phyloP scores from a whole-genome alignment of 2,329 filamentous ascomycete species.

The Penicillium sp. region DNA sequence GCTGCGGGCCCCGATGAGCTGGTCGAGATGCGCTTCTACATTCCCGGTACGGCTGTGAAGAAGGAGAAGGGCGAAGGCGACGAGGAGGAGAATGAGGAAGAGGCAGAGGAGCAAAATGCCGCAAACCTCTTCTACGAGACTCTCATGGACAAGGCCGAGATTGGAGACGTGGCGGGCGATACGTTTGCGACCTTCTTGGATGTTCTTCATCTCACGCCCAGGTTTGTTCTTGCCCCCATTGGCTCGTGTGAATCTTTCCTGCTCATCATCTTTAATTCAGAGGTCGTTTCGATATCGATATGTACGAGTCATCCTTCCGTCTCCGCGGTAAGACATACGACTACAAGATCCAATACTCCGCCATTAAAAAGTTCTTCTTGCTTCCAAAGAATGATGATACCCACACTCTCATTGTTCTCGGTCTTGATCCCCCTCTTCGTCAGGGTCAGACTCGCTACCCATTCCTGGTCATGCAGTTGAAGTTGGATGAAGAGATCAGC shows the following conservation, averaged over 20 bases:
- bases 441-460: slow-evolving; percentile 98
- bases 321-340: slow-evolving; percentile 98
- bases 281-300: slow-evolving; percentile 99
- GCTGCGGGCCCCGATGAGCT: slow-evolving; percentile 88
- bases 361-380: slow-evolving; percentile 98
- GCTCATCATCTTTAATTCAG: slow-evolving; percentile 51
- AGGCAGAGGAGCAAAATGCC: slow-evolving; percentile 85
- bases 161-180: slow-evolving; percentile 97
- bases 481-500: slow-evolving; percentile 94
- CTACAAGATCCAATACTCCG: slow-evolving; percentile 99
- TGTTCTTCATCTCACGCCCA: slow-evolving; percentile 93
- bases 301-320: slow-evolving; percentile 97
- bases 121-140: slow-evolving; percentile 98
- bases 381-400: slow-evolving; percentile 98
- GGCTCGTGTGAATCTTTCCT: not conserved
- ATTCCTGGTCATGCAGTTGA: slow-evolving; percentile 98
- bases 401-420: slow-evolving; percentile 92
- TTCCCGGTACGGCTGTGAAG: slow-evolving; percentile 82
- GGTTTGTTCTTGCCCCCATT: slow-evolving; percentile 54
- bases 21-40: slow-evolving; percentile 98
- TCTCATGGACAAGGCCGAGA: slow-evolving; percentile 97
- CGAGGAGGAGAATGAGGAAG: slow-evolving; percentile 73
- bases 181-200: slow-evolving; percentile 97
- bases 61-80: slow-evolving; percentile 64
- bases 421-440: slow-evolving; percentile 89